These are phyloP conservation scores for Pholiota microspora DNA, from an alignment of 768 basidiomycete genomes.

Conservation along the genomic window DNA sequence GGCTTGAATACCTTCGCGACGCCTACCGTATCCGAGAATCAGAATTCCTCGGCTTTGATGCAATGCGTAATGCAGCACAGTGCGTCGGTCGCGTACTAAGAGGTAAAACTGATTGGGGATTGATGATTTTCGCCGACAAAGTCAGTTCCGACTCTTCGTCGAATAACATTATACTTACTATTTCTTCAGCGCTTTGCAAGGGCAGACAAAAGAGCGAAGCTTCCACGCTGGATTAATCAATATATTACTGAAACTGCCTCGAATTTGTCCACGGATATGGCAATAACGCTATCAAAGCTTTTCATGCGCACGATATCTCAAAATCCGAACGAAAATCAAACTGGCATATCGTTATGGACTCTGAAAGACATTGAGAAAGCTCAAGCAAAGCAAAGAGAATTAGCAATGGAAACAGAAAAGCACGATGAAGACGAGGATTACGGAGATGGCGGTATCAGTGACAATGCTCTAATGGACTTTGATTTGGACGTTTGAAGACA, in stretches of 20 bases:
- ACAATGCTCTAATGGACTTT: slow-evolving; percentile 58
- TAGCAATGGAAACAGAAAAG: slow-evolving; percentile 49
- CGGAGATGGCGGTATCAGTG: slow-evolving; percentile 65
- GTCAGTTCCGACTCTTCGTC: slow-evolving; percentile 34
- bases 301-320: slow-evolving; percentile 99
- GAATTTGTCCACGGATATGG: slow-evolving; percentile 98
- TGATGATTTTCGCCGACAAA: slow-evolving; percentile 99
- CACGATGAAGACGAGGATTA: slow-evolving; percentile 59
- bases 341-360: slow-evolving; percentile 93
- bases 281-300: slow-evolving; percentile 86
- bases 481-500: slow-evolving; percentile 41
- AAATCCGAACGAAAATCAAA: slow-evolving; percentile 94
- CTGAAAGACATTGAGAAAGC: slow-evolving; percentile 87
- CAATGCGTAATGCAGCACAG: slow-evolving; percentile 98
- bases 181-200: slow-evolving; percentile 77
- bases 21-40: slow-evolving; percentile 98
- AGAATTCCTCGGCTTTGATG: slow-evolving; percentile 98
- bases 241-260: slow-evolving; percentile 99
- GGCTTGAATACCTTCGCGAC: slow-evolving; percentile 96
- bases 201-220: slow-evolving; percentile 90
- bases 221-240: slow-evolving; percentile 98
- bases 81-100: slow-evolving; percentile 97
- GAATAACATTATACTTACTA: neutral
- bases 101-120: slow-evolving; percentile 98
- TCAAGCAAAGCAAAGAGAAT: slow-evolving; percentile 76